phyloP scores from a whole-genome alignment of 345 rosid genomes.

The Bruguiera sexangula region DNA sequence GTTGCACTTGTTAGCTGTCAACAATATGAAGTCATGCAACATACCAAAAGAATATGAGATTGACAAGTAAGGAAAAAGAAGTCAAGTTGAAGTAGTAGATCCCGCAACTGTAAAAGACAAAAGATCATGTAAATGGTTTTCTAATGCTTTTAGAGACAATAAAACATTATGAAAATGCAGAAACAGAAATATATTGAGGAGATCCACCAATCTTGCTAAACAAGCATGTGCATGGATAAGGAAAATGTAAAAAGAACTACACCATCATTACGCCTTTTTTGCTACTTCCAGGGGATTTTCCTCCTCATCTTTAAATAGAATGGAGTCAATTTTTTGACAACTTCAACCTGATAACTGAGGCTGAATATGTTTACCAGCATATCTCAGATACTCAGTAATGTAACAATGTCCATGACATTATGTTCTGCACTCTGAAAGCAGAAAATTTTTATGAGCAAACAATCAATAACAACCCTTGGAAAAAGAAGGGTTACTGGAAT shows the following conservation, averaged over 20 bases:
- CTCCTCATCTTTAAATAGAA: constrained; percentile 91
- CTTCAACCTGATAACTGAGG: constrained; percentile 84
- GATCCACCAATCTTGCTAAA: too few species aligned
- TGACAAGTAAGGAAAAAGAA: not conserved
- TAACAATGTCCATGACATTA: constrained; percentile 61
- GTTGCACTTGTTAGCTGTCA: constrained; percentile 89
- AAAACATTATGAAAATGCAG: too few species aligned
- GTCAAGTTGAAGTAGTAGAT: too few species aligned
- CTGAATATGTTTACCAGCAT: constrained; percentile 77
- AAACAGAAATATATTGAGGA: too few species aligned
- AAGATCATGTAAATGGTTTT: too few species aligned
- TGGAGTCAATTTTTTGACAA: constrained; percentile 75
- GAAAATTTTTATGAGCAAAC: not conserved
- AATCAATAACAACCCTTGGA: not conserved
- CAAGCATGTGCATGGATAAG: not conserved
- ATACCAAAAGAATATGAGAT: not conserved
- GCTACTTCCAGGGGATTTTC: constrained; percentile 94
- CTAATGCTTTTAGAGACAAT: too few species aligned
- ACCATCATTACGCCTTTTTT: constrained; percentile 50
- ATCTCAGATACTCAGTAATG: constrained; percentile 76
- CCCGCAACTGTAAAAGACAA: too few species aligned
- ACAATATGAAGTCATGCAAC: constrained; percentile 5
- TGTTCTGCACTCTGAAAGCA: constrained; percentile 63
- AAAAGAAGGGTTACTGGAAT: constrained; percentile 7
- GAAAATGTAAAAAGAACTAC: not conserved